These are phyloP conservation scores for Iodosphaeria phyllophila DNA, from an alignment of 2,329 filamentous ascomycete genomes.

Conservation along the genomic window DNA sequence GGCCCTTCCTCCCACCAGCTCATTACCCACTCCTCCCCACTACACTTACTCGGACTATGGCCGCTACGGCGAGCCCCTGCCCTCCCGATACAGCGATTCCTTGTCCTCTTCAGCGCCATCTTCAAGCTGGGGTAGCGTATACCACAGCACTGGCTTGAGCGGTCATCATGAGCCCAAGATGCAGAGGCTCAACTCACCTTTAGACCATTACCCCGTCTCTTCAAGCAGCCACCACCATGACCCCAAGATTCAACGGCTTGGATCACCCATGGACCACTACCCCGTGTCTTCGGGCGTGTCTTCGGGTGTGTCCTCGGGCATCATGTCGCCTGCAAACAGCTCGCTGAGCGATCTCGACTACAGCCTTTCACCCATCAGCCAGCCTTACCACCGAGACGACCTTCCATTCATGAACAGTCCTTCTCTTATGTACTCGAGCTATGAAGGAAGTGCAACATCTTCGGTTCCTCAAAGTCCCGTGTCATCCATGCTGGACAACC, in stretches of 20 bases:
- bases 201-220: slow-evolving; percentile 3
- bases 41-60: slow-evolving; percentile 27
- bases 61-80: slow-evolving; percentile 24
- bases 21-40: slow-evolving; percentile 20
- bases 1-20: slow-evolving; percentile 19
- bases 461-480: slow-evolving; percentile 36
- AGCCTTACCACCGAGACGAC: slow-evolving; percentile 34
- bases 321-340: slow-evolving; percentile 33
- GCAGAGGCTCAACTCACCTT: slow-evolving; percentile 18
- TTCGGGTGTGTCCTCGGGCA: no score
- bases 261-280: slow-evolving; percentile 6
- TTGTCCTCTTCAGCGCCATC: slow-evolving; percentile 20
- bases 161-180: slow-evolving; percentile 21
- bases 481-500: slow-evolving; percentile 34
- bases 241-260: slow-evolving; percentile 25
- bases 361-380: slow-evolving; percentile 31
- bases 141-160: slow-evolving; percentile 23
- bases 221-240: slow-evolving; percentile 13
- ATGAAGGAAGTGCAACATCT: slow-evolving; percentile 30
- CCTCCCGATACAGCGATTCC: no score
- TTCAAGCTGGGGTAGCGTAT: slow-evolving; percentile 25
- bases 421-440: slow-evolving; percentile 36
- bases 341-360: slow-evolving; percentile 45
- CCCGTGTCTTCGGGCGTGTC: slow-evolving; percentile 2
- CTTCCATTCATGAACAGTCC: slow-evolving; percentile 36